These are phyloP conservation scores for Russula lepida DNA, from an alignment of 768 basidiomycete genomes.

Conservation along the genomic window DNA sequence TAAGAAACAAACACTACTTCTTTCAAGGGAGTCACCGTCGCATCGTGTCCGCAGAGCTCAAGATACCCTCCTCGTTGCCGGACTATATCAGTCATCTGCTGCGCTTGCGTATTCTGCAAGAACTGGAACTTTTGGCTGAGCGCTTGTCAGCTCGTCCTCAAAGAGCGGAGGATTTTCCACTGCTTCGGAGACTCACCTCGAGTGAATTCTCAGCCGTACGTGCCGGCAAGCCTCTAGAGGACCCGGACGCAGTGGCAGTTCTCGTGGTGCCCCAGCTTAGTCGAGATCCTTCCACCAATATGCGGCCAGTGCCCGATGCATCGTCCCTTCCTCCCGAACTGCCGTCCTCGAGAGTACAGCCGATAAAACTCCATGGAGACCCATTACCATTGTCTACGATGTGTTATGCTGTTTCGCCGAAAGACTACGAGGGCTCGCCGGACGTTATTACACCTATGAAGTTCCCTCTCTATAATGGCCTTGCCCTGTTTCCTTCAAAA, in stretches of 20 bases:
- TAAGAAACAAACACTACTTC: neutral
- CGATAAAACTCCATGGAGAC: conserved; percentile 6
- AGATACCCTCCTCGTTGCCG: conserved; percentile 37
- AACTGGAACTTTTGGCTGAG: conserved; percentile 52
- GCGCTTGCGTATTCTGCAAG: conserved; percentile 68
- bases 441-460: conserved; percentile 27
- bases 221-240: conserved; percentile 40
- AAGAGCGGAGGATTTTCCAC: conserved; percentile 23
- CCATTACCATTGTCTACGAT: conserved; percentile 27
- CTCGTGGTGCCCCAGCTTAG: conserved; percentile 62
- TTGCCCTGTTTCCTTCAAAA: conserved; percentile 52
- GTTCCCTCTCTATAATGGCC: conserved; percentile 63
- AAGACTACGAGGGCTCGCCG: conserved; percentile 19
- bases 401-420: conserved; percentile 18
- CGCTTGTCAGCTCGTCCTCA: conserved; percentile 31
- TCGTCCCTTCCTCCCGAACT: conserved; percentile 9
- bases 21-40: conserved; percentile 20
- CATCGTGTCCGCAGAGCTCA: conserved; percentile 21
- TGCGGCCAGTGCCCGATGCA: conserved; percentile 29
- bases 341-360: neutral
- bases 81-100: conserved; percentile 58
- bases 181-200: conserved; percentile 58
- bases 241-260: conserved; percentile 52
- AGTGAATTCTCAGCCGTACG: conserved; percentile 47
- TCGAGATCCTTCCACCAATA: conserved; percentile 39